Evolutionary conservation across 495 filamentous ascomycete genomes (phyloP), one percentile per base, ranked within the genome.

Genomic region (Xylaria grammica): DNA sequence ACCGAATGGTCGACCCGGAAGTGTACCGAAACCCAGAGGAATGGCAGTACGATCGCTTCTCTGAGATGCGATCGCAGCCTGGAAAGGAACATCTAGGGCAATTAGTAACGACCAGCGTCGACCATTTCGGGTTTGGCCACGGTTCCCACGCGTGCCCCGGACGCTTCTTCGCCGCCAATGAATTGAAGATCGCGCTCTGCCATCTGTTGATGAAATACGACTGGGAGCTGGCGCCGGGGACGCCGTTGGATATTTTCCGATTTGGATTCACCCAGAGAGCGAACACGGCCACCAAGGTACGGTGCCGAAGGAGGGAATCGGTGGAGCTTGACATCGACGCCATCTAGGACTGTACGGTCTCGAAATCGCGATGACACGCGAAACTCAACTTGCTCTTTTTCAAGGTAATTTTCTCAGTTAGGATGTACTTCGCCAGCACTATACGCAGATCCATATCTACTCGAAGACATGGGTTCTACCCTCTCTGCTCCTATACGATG

Each of bases 41-140:
- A 19, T 87, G 76, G 73, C 80, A 87, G 65, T 77, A 74, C 15
- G 75, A 75, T 40, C 81, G 83, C 11, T 86, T 84, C 64, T 69
- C 77, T 51, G 74, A 75, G 4, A 72, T 80, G 71, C 69, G 77
- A 15, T 67, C 71, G 29, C 61, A 63, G 20, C 63, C 73, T 0
- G 82, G 79, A 32, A 74, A 78, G 26, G 79, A 83, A 60, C 69
- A 80, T 36, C 34, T 58, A 6, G 75, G 75, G 42, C 83, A 85
- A 56, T 65, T 84, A 29, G 81, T 82, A 4, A 75, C 75, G 30
- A 82, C 84, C 0, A 79, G 75, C 20, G 55, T 67, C 22, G 61
- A 76, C 10, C 75, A 79, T 38, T n/a, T 78, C 22, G 75, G 55
- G 0, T 81, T 80, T 51, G 77, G 78, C 0, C 74, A 78, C 45